Percentiles rank a stretch among this genome's conserved stretches.
These are phyloP conservation scores for Lipomyces yamadae DNA, from an alignment of 805 yeast species.

Conservation along the genomic window DNA sequence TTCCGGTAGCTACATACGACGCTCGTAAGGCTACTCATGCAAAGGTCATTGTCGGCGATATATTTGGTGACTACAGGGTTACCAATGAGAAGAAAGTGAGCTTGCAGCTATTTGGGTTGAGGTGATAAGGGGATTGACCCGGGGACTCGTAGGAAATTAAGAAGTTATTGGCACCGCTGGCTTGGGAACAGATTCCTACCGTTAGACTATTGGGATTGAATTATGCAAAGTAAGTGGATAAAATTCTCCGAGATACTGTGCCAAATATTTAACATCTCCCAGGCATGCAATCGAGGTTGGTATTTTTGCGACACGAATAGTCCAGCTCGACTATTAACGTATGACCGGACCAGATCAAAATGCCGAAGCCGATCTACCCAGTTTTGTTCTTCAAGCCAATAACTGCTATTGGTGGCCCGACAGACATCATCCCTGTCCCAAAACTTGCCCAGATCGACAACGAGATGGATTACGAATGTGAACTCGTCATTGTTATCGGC, in stretches of 20 bases:
- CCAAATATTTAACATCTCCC: neutral
- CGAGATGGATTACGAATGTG: conserved; percentile 59
- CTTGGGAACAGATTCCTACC: conserved; percentile 47
- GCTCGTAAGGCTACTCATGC: conserved; percentile 51
- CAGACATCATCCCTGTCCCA: conserved; percentile 52
- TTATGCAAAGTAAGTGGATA: conserved; percentile 49
- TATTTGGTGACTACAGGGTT: conserved; percentile 49
- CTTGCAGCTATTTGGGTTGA: neutral
- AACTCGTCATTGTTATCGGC: conserved; percentile 60
- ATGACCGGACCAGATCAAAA: conserved; percentile 46
- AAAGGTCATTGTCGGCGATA: conserved; percentile 53
- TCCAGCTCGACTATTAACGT: no score
- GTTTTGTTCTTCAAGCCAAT: conserved; percentile 58
- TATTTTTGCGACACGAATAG: neutral
- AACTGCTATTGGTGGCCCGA: conserved; percentile 53
- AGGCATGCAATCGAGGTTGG: conserved; percentile 39
- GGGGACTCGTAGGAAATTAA: conserved; percentile 41
- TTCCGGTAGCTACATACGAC: conserved; percentile 47
- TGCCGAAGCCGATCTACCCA: conserved; percentile 55
- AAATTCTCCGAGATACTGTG: neutral
- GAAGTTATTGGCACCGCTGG: conserved; percentile 51
- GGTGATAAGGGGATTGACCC: neutral
- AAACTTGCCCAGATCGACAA: conserved; percentile 47
- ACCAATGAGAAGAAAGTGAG: conserved; percentile 46
- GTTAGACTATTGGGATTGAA: conserved; percentile 59